Base-by-base conservation (phyloP, 176 grass and related monocot species). In the Zizania latifolia region DNA sequence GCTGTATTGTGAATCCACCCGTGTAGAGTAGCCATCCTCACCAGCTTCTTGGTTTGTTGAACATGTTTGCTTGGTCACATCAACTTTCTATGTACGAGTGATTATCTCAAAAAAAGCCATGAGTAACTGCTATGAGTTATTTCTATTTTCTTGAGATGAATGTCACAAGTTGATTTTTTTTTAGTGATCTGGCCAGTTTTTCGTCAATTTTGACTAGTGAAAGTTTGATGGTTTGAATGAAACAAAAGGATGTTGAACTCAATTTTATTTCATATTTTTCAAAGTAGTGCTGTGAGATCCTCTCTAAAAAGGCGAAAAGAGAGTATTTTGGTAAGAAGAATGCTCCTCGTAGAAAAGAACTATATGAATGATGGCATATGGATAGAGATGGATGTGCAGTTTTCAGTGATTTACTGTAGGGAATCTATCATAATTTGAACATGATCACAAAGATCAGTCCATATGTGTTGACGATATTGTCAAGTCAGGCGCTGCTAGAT, bases 21-120 rank as follows among this genome's bases (percentile, higher is more conserved):
- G n/a, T n/a, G n/a, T n/a, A n/a, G n/a, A n/a, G 7, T 53, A n/a
- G n/a, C 3, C 48, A 53, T 46, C 57, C 21, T 81, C 68, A 62
- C 30, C 57, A 53, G 30, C 59, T 27, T 54, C 4, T 56, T 76
- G n/a, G 63, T 78, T 74, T 53, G 73, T 78, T 82, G 73, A 43
- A 66, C 79, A 82, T 86, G 79, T 77, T 82, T 39, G 48, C 46
- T 63, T 59, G 58, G 58, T 78, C 73, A 57, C 66, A 82, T 77
- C 72, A 45, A 29, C 36, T 71, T 40, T 50, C 46, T n/a, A 54
- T 33, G 15, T 68, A 8, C 32, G 44, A 21, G 8, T 53, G n/a
- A n/a, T 53, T 53, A 22, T 53, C 19, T 53, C 48, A 0, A 53
- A 53, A 51, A 53, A 50, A 13, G n/a, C 7, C 8, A 9, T 9